Evolutionary conservation across 495 filamentous ascomycete species (phyloP).

Genomic region (Pseudoneurospora amorphoporcata): DNA sequence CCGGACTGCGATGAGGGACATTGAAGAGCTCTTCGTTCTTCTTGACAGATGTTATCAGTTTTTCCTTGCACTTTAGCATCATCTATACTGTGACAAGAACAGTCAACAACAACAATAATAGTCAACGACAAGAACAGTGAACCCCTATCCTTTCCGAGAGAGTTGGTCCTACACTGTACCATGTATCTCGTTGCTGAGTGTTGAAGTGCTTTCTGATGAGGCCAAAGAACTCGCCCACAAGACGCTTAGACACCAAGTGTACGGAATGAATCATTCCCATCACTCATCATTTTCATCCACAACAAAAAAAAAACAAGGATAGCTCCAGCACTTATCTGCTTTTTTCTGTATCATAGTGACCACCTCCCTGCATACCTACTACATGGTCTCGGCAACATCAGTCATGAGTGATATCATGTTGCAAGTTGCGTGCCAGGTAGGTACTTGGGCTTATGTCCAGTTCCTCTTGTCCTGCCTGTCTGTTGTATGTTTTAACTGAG

Average conservation of each 20-base stretch:
- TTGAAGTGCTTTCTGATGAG: not conserved
- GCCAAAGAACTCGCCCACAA: not conserved
- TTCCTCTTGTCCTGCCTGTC: not conserved
- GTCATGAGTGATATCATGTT: not conserved
- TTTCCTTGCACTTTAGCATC: not conserved
- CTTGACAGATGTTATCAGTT: not conserved
- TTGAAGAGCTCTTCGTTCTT: not conserved
- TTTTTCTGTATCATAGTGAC: not conserved
- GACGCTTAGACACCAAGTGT: not conserved
- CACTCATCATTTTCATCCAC: not conserved
- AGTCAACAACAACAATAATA: not conserved
- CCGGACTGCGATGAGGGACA: not conserved
- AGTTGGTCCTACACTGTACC: not conserved
- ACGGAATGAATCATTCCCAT: not conserved
- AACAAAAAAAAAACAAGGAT: not conserved
- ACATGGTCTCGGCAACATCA: not conserved
- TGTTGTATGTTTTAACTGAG: not conserved
- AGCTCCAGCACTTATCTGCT: not conserved
- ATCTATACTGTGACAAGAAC: not conserved
- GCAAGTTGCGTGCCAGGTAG: not conserved
- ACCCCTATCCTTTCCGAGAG: not conserved
- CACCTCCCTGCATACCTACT: not conserved
- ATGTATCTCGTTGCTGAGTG: not conserved
- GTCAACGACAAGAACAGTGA: not conserved
- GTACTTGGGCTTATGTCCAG: not conserved